Base-by-base conservation (phyloP, 1,284 basidiomycete genomes). In the Rhizoctonia solani region DNA sequence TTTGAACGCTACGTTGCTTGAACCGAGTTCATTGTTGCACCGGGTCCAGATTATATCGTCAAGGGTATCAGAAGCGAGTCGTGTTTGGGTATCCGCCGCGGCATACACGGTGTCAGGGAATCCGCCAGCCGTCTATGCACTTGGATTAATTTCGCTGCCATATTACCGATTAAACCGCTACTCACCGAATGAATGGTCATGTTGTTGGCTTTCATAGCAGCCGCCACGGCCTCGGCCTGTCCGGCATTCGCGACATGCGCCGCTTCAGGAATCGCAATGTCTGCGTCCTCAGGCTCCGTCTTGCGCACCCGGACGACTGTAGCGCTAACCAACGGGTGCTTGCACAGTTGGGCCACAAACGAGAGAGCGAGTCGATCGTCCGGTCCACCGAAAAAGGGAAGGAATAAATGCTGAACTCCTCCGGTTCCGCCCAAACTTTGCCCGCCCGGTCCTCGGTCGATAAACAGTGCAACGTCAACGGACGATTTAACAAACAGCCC, bases 321-420 rank as follows among this genome's bases (percentile, higher is more conserved):
- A 3, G 81, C 81, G 2, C 77, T 75, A 13, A 82, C 77, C 67
- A 79, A 77, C 2, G 72, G 50, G 16, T 59, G 63, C 29, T 50
- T 46, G 68, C 80, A 81, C n/a, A 83, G 74, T 71, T 83, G 81
- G 1, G 79, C 74, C 13, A 80, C 77, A 52, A 82, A 75, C 52
- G 77, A 73, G 6, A 85, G 75, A 2, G 83, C 82, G n/a, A 82
- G 78, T 14, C 84, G 78, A 72, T 84, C 83, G 70, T 85, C 83
- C 0, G 82, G 78, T 0, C 84, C 84, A 27, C 83, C 83, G 72
- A 83, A 81, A 77, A 85, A 85, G 3, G 80, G 80, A 30, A 84
- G 71, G 72, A 83, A 78, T 68, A 85, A 74, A 69, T 83, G 81
- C 67, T 80, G 77, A 13, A 41, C 34, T 21, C 76, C 74, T 53